A percentile compares a stretch with the other conserved stretches of the same genome.
phyloP scores from a whole-genome alignment of 345 rosid species.

The Populus nigra region DNA sequence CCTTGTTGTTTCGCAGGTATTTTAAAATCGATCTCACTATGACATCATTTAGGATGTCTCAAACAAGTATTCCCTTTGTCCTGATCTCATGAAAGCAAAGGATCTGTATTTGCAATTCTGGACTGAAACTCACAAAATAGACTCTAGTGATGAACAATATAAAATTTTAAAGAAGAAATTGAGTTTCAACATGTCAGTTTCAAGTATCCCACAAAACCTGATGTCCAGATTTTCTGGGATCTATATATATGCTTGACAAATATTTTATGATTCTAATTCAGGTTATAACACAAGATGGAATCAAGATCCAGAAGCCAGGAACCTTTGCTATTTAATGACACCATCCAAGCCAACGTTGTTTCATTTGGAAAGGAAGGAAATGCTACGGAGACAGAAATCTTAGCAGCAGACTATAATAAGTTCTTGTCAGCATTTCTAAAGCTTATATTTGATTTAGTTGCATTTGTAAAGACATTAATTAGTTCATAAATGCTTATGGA shows the following conservation, averaged over 20 bases:
- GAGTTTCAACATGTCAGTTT: constrained; percentile 12
- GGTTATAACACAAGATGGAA: constrained; percentile 16
- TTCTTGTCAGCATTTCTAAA: too few species aligned
- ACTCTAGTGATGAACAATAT: constrained; percentile 9
- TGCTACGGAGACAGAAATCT: constrained; percentile 13
- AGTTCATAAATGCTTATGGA: neutral
- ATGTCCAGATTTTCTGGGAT: constrained; percentile 15
- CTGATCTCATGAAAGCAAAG: constrained; percentile 11
- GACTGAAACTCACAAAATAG: constrained; percentile 17
- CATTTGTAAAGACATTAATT: too few species aligned
- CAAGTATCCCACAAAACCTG: constrained; percentile 17
- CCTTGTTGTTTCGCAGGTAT: neutral
- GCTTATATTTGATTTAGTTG: too few species aligned
- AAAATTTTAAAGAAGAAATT: constrained; percentile 18
- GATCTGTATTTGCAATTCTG: constrained; percentile 14
- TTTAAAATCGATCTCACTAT: constrained; percentile 7
- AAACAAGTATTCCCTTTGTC: neutral
- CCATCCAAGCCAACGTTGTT: constrained; percentile 8
- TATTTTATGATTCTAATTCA: constrained; percentile 17
- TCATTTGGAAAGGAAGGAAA: constrained; percentile 17
- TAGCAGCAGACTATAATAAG: neutral
- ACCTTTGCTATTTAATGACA: constrained; percentile 18
- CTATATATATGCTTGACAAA: neutral
- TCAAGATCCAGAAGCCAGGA: constrained; percentile 14
- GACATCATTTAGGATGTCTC: constrained; percentile 12